A percentile compares a stretch with the other conserved stretches of the same genome.
These are phyloP conservation scores for Pichia cactophila DNA, from an alignment of 1,139 yeast species.

Conservation along the genomic window DNA sequence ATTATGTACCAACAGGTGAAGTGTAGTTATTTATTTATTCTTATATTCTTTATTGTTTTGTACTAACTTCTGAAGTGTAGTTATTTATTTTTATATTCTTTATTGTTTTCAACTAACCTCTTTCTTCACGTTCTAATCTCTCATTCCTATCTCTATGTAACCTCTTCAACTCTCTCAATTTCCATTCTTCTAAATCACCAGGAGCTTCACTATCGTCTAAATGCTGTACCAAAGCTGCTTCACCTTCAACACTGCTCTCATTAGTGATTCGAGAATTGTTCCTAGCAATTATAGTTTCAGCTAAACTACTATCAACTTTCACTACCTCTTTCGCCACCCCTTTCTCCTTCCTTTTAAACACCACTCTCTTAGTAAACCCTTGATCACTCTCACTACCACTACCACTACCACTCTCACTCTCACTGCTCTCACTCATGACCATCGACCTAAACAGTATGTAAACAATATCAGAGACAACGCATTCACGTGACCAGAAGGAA, in stretches of 20 bases:
- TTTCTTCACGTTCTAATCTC: slow-evolving; percentile 7
- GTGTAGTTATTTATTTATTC: not conserved
- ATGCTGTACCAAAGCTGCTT: not conserved
- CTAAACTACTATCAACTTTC: not conserved
- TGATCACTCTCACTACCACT: not conserved
- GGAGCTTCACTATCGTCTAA: slow-evolving; percentile 6
- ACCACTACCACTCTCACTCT: not conserved
- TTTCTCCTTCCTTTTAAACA: not conserved
- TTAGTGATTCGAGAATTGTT: not conserved
- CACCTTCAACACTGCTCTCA: not conserved
- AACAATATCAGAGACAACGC: too few relatives aligned
- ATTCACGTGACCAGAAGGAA: too few relatives aligned
- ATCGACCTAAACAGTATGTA: too few relatives aligned
- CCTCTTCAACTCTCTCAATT: slow-evolving; percentile 9
- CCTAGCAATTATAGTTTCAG: not conserved
- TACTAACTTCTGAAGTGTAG: too few relatives aligned
- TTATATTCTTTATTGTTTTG: too few relatives aligned
- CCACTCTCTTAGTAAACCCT: not conserved
- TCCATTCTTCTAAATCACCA: slow-evolving; percentile 5
- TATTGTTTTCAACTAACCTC: not conserved
- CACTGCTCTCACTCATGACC: not conserved
- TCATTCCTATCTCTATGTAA: slow-evolving; percentile 9
- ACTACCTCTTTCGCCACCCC: not conserved
- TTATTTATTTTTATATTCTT: too few relatives aligned
- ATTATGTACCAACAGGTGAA: slow-evolving; percentile 9